Evolutionary conservation across 495 filamentous ascomycete genomes (phyloP).

Genomic region (Clavariopsis aquatica): DNA sequence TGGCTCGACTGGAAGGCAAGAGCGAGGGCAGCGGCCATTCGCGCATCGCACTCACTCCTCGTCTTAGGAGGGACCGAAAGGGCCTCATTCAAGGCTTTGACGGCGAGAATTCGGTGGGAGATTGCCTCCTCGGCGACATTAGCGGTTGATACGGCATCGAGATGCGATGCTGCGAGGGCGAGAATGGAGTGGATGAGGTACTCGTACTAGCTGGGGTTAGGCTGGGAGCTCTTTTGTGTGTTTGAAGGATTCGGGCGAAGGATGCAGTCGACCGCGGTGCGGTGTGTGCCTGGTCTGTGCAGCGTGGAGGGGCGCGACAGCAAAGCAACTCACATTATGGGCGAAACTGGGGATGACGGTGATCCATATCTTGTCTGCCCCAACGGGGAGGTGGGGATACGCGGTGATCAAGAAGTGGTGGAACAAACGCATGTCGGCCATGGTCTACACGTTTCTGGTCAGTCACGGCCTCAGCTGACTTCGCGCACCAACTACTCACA

Average conservation of each 20-base stretch:
- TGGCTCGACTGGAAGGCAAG: conserved; percentile 62
- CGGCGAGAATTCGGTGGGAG: conserved; percentile 35
- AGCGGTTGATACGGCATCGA: conserved; percentile 32
- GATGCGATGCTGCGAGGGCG: conserved; percentile 39
- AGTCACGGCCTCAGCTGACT: conserved; percentile 15
- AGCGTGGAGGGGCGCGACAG: neutral
- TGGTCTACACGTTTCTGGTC: conserved; percentile 16
- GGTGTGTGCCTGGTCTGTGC: neutral
- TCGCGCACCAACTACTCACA: conserved; percentile 17
- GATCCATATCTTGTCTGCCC: conserved; percentile 59
- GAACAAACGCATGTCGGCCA: conserved; percentile 52
- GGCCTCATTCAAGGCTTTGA: conserved; percentile 37
- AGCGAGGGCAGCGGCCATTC: conserved; percentile 59
- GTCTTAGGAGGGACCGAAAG: conserved; percentile 34
- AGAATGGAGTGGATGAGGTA: conserved; percentile 42
- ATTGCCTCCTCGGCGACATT: conserved; percentile 36
- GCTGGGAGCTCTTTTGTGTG: neutral
- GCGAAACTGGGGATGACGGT: conserved; percentile 59
- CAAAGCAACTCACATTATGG: conserved; percentile 51
- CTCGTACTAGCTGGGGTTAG: conserved; percentile 35
- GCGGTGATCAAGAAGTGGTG: conserved; percentile 61
- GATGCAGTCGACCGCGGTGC: neutral
- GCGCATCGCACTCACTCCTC: conserved; percentile 35
- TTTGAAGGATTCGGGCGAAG: neutral
- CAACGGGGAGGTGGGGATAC: conserved; percentile 62